Evolutionary conservation across 73 alveolate genomes (phyloP).

Genomic region (Paramecium caudatum): DNA sequence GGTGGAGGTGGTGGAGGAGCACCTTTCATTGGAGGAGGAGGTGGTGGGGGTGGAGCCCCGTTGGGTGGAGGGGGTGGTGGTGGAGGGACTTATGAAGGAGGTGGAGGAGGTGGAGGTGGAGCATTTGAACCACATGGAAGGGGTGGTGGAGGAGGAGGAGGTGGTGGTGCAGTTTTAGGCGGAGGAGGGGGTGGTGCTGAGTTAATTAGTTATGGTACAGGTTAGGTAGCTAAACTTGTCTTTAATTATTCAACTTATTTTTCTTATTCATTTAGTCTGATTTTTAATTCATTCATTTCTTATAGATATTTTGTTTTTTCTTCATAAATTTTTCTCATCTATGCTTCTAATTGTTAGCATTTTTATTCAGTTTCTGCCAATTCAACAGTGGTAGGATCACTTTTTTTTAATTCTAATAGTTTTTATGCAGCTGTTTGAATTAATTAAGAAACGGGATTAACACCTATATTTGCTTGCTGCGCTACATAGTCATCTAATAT

Average conservation of each 20-base stretch:
- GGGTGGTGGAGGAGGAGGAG: conserved; percentile 75
- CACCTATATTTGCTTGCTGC: conserved; percentile 17
- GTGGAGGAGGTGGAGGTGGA: conserved; percentile 65
- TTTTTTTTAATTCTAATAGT: conserved; percentile 14
- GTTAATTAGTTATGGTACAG: neutral
- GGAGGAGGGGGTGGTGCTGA: conserved; percentile 67
- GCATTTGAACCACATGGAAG: neutral
- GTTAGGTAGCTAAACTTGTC: neutral
- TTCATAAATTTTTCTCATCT: conserved; percentile 55
- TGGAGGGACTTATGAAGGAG: conserved; percentile 66
- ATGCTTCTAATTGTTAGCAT: neutral
- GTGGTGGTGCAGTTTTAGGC: conserved; percentile 73
- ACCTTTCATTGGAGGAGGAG: conserved; percentile 75
- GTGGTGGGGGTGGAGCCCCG: conserved; percentile 73
- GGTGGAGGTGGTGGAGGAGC: conserved; percentile 79
- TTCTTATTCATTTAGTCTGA: neutral
- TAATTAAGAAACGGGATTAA: conserved; percentile 56
- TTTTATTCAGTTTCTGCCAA: conserved; percentile 32
- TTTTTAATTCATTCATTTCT: conserved; percentile 30
- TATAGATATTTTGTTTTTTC: neutral
- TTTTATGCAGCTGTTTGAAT: conserved; percentile 37
- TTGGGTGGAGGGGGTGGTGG: conserved; percentile 80
- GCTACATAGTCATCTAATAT: conserved; percentile 27
- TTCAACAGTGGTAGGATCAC: conserved; percentile 13
- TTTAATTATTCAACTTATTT: conserved; percentile 42